Base-by-base conservation (phyloP, 2,329 filamentous ascomycete species). In the Ceratocystis eucalypticola region DNA sequence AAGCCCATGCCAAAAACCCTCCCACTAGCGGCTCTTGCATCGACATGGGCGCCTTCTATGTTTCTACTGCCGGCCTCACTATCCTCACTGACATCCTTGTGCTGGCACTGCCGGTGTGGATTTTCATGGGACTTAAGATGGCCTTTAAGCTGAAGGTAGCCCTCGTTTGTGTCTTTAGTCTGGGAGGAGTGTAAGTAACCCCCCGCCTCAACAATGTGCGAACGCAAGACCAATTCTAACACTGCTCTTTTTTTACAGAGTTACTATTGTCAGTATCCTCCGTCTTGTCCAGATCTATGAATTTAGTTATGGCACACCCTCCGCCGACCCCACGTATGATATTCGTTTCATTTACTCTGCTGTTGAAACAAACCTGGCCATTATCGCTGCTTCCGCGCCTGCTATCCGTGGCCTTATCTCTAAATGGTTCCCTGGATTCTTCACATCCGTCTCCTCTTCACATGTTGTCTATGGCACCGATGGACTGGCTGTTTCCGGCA, bases 11-110 rank as follows among this genome's bases (percentile, higher is more conserved):
- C 5, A 63, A n/a, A 15, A 67, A 66, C 0, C 64, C 68, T 0
- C 30, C 72, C 2, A 69, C 69, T 0, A 69, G 69, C 8, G 72
- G 72, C 0, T 72, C 71, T 6, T 79, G 77, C 50, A 72, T 79
- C 48, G 69, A 74, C 10, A 70, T 70, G 53, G 67, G 57, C 0
- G 69, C 68, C 45, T 71, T 73, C 44, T 76, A 76, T 66, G 72
- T 78, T 3, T 69, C 73, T 12, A 72, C 71, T 10, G 74, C 76
- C 1, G 72, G 71, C 0, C 69, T 78, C 17, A 77, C 75, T 17
- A 77, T 79, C 41, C 48, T 77, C 6, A 77, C 76, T 8, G 78
- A 79, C 44, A 69, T 78, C 0, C 68, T 78, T 57, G 73, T 77
- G 4, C 71, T 78, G 6, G 67, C 71, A 0, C 70, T 80, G 17